Evolutionary conservation across 345 rosid genomes (phyloP).

Genomic region (Murraya koenigii): DNA sequence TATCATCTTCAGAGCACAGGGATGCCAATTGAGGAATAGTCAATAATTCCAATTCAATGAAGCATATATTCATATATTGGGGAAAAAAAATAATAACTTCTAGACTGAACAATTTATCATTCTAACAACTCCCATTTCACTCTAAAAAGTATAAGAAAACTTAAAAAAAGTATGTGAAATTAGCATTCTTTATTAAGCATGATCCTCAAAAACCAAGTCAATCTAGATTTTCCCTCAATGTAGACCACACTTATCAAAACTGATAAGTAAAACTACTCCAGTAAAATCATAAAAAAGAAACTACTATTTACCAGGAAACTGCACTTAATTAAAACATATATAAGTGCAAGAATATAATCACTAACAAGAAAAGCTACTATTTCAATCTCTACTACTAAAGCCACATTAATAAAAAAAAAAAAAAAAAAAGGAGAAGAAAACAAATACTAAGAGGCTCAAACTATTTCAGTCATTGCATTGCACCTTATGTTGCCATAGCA

Average conservation of each 20-base stretch:
- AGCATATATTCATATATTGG: background rate
- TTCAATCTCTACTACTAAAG: conserved; percentile 27
- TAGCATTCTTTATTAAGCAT: background rate
- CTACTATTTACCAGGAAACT: conserved; percentile 15
- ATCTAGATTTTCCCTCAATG: background rate
- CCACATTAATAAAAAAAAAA: conserved; percentile 17
- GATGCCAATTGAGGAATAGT: background rate
- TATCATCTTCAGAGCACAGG: background rate
- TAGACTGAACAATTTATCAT: background rate
- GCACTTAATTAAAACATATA: conserved; percentile 22
- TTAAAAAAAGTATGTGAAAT: background rate
- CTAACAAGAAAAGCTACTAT: conserved; percentile 26
- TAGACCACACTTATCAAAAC: conserved; percentile 1
- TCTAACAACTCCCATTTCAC: background rate
- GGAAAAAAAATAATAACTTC: background rate
- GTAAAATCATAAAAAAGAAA: background rate
- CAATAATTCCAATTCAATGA: background rate
- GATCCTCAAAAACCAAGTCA: background rate
- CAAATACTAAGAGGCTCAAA: conserved; percentile 21
- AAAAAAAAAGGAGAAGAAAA: background rate
- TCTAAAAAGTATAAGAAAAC: background rate
- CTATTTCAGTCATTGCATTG: conserved; percentile 45
- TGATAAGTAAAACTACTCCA: background rate
- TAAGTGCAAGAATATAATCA: conserved; percentile 1
- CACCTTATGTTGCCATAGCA: conserved; percentile 50